Evolutionary conservation across 1,284 basidiomycete genomes (phyloP).

Genomic region (Sanguinoderma infundibulare): DNA sequence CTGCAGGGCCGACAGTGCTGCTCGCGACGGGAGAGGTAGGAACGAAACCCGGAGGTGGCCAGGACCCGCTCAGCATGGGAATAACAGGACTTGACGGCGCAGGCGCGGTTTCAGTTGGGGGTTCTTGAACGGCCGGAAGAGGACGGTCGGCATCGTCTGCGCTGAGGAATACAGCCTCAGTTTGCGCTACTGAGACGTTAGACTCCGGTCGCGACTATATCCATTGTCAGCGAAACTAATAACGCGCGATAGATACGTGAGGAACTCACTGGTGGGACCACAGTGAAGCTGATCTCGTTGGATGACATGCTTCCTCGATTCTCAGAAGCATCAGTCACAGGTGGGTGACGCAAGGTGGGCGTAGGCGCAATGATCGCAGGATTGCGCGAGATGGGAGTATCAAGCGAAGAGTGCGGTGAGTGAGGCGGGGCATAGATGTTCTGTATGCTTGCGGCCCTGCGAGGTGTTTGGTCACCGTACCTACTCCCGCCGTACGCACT

Average conservation of each 20-base stretch:
- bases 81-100: conserved; percentile 18
- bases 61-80: conserved; percentile 20
- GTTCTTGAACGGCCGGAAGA: conserved; percentile 8
- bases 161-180: conserved; percentile 19
- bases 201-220: conserved; percentile 24
- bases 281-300: conserved; percentile 20
- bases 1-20: conserved; percentile 18
- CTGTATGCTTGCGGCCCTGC: conserved; percentile 10
- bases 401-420: conserved; percentile 27
- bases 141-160: conserved; percentile 22
- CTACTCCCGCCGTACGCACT: not conserved
- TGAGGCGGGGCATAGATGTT: conserved; percentile 27
- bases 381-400: conserved; percentile 5
- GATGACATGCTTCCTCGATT: conserved; percentile 29
- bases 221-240: not conserved
- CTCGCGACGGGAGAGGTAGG: conserved; percentile 23
- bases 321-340: conserved; percentile 1
- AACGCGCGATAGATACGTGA: too few relatives aligned
- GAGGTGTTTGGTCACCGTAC: not conserved
- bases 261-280: conserved; percentile 20
- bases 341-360: conserved; percentile 13
- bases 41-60: conserved; percentile 38
- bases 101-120: conserved; percentile 14
- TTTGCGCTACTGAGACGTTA: conserved; percentile 19
- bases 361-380: conserved; percentile 18